Evolutionary conservation across 1,284 basidiomycete genomes (phyloP), one percentile per base, ranked within the genome.

Genomic region (Irpex rosettiformis): DNA sequence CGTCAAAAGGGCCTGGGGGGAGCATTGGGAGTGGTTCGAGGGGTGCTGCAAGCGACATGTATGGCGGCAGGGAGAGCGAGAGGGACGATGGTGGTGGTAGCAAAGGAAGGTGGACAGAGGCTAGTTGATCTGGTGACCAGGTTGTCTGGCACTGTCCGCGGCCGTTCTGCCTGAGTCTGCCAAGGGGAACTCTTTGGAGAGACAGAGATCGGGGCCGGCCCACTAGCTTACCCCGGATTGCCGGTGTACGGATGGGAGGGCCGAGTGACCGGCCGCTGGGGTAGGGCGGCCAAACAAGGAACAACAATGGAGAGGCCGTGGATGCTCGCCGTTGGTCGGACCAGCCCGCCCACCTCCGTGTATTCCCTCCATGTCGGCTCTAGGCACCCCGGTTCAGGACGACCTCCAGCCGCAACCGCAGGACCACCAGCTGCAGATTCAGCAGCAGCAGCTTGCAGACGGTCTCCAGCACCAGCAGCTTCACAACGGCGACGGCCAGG

Each of bases 351-450:
- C 74, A 71, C 67, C 71, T 68, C 61, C 62, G 60, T 55, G 33
- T n/a, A 40, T n/a, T 40, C 33, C 74, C 70, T 70, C 77, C 75
- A 88, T 87, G 85, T 86, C 86, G 81, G 84, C 84, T 75, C 82
- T 87, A 76, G 79, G 79, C 76, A 85, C 74, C 67, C 78, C 78
- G 81, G 85, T 81, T 70, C 83, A 84, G 70, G 83, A 86, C 68
- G 73, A 75, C 72, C 75, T 75, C 75, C 78, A 72, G 75, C 71
- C 68, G 77, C 77, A 80, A 60, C 82, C 81, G 65, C 85, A 83
- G 67, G 79, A 83, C 37, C 82, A 82, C 65, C 85, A 83, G 67
- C 80, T 84, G 37, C 85, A 86, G 65, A 82, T 83, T 59, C 80
- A 78, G 30, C 73, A 73, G 21, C 80, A 79, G 61, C 75, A 52